Conservation (phyloP, 2,329 filamentous ascomycete species). For the Alternaria viburni region DNA sequence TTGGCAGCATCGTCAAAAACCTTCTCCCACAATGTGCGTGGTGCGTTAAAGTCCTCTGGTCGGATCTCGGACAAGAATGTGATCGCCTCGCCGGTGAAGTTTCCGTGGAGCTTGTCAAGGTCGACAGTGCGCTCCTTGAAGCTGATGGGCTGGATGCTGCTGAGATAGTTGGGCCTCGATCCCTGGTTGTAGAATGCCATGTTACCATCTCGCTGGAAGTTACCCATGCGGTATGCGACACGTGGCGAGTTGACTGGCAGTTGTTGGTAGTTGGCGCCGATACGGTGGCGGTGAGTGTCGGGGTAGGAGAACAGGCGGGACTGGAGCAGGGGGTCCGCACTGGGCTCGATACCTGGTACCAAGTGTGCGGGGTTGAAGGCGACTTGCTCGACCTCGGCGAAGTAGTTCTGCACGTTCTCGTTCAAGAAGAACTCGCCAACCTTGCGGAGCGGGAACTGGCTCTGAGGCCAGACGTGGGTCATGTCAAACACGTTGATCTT, state of each 20-base stretch:
- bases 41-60: constrained; percentile 62
- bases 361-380: constrained; percentile 73
- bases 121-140: constrained; percentile 56
- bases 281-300: constrained; percentile 66
- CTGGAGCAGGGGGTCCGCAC: constrained; percentile 73
- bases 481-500: constrained; percentile 63
- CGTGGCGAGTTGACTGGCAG: constrained; percentile 60
- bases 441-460: constrained; percentile 60
- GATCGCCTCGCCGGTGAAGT: constrained; percentile 58
- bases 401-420: constrained; percentile 66
- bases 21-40: constrained; percentile 65
- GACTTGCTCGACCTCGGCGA: constrained; percentile 72
- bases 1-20: constrained; percentile 66
- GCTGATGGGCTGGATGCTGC: constrained; percentile 59
- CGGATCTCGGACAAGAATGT: constrained; percentile 60
- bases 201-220: constrained; percentile 74
- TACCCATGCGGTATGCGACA: constrained; percentile 64
- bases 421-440: constrained; percentile 61
- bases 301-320: constrained; percentile 74
- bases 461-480: constrained; percentile 62
- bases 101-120: constrained; percentile 58
- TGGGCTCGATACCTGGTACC: constrained; percentile 71
- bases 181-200: constrained; percentile 74
- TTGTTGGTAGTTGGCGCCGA: constrained; percentile 66
- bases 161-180: constrained; percentile 63